phyloP scores from a whole-genome alignment of 257 asterid genomes.

The Solanum medicagineum region DNA sequence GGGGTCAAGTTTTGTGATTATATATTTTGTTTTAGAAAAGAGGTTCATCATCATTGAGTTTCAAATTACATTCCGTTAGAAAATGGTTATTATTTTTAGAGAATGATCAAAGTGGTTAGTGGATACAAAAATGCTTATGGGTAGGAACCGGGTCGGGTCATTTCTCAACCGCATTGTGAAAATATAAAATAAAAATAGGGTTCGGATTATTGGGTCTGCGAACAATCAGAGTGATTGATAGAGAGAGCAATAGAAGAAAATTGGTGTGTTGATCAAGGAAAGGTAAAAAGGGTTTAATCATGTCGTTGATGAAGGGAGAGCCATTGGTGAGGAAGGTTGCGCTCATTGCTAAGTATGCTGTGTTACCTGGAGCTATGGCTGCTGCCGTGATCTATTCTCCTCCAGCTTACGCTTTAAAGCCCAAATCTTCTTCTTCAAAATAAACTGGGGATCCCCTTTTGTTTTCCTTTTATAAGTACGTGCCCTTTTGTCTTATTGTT shows the following conservation, averaged over 20 bases:
- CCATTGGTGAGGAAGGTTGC: constrained; percentile 22
- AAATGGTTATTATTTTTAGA: not conserved
- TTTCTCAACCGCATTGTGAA: not conserved
- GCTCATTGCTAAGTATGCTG: constrained; percentile 9
- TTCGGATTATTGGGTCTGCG: not conserved
- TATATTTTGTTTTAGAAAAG: not conserved
- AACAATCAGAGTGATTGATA: not conserved
- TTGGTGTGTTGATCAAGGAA: not conserved
- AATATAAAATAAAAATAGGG: not conserved
- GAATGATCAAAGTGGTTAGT: not conserved
- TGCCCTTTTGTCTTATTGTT: not conserved
- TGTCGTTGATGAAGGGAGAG: constrained; percentile 13
- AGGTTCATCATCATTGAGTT: not conserved
- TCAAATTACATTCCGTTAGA: too few relatives aligned
- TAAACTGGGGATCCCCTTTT: not conserved
- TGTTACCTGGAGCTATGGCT: constrained; percentile 18
- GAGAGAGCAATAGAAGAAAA: not conserved
- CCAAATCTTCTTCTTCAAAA: not conserved
- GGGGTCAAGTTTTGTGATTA: not conserved
- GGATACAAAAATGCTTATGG: not conserved
- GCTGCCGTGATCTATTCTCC: constrained; percentile 23
- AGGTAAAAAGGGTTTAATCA: not conserved
- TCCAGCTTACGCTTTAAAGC: constrained; percentile 5
- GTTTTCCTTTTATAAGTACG: not conserved
- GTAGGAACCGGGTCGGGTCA: not conserved